Conservation (phyloP, 768 basidiomycete species). For the Lanmaoa rubissima region DNA sequence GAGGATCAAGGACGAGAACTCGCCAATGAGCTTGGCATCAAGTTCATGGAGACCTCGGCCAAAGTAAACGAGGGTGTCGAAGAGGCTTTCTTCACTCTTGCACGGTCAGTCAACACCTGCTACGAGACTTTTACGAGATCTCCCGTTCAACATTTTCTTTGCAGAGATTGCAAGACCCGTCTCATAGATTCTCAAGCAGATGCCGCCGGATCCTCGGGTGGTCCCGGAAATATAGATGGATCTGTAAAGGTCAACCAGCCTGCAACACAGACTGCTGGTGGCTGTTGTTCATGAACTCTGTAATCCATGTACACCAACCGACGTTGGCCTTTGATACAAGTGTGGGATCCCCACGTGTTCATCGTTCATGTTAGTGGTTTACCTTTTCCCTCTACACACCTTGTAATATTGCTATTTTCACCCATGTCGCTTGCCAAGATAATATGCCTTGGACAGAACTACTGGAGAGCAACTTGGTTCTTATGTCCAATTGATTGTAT, state of each 20-base stretch:
- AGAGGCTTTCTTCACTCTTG: conserved; percentile 96
- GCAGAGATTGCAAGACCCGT: conserved; percentile 94
- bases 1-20: conserved; percentile 91
- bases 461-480: neutral
- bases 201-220: conserved; percentile 38
- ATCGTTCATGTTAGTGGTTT: conserved; percentile 12
- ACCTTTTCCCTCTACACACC: conserved; percentile 8
- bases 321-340: conserved; percentile 1
- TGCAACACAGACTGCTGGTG: conserved; percentile 38
- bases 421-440: conserved; percentile 4
- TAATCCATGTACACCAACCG: conserved; percentile 6
- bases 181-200: conserved; percentile 93
- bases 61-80: conserved; percentile 98
- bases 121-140: neutral
- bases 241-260: conserved; percentile 69
- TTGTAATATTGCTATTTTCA: conserved; percentile 20
- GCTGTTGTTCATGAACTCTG: conserved; percentile 51
- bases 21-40: conserved; percentile 91
- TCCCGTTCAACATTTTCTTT: neutral
- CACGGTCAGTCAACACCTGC: conserved; percentile 60
- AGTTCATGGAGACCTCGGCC: conserved; percentile 97
- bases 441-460: neutral
- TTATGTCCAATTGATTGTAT: neutral
- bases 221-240: conserved; percentile 45
- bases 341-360: conserved; percentile 1